Conservation (phyloP, 2,329 filamentous ascomycete genomes). For the Cordyceps militaris region DNA sequence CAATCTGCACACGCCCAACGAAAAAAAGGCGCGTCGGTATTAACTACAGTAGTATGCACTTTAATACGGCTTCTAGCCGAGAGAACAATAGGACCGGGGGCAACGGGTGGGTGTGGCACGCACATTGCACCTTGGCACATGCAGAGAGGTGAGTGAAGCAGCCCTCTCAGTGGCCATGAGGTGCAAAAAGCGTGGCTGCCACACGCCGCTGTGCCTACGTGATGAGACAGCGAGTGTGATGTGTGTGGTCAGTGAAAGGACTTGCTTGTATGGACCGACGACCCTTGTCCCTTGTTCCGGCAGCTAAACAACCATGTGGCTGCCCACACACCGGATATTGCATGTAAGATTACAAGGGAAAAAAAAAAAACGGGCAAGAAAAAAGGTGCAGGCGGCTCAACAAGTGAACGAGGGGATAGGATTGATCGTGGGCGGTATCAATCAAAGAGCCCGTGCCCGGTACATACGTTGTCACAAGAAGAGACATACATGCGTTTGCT, state of each 20-base stretch:
- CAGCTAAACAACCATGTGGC: slow-evolving; percentile 2
- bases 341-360: not conserved
- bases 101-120: not conserved
- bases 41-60: no score
- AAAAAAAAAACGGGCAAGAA: no score
- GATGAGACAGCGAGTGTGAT: not conserved
- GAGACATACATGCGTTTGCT: not conserved
- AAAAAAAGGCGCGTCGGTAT: no score
- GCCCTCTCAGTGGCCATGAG: not conserved
- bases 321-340: not conserved
- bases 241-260: not conserved
- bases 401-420: not conserved
- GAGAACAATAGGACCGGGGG: not conserved
- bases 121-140: no score
- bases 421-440: not conserved
- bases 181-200: not conserved
- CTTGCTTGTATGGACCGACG: not conserved
- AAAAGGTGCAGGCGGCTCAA: not conserved
- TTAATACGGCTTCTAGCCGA: not conserved
- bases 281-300: not conserved
- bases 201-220: not conserved
- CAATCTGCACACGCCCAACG: not conserved
- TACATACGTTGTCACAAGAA: not conserved
- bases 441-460: not conserved
- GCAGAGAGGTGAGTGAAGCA: no score